Percentiles rank a stretch among this genome's conserved stretches.
Evolutionary conservation across 305 asterid genomes (phyloP).

Genomic region (Fraxinus xanthoxyloides): DNA sequence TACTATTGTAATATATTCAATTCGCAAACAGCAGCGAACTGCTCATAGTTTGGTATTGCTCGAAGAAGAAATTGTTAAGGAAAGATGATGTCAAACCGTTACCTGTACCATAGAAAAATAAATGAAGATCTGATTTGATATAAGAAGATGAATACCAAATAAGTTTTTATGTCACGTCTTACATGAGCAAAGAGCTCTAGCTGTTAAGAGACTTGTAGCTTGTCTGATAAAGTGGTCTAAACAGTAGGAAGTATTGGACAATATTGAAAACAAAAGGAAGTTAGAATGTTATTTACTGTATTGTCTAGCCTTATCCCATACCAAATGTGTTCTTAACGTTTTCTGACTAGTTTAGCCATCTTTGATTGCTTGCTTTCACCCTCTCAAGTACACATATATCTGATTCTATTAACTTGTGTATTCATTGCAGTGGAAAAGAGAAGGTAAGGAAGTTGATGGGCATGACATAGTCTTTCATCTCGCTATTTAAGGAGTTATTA

Average conservation of each 20-base stretch:
- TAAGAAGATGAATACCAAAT: background rate
- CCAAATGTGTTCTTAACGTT: background rate
- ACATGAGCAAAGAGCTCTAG: background rate
- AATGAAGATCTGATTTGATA: background rate
- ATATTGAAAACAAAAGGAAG: background rate
- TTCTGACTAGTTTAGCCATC: background rate
- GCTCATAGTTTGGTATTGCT: background rate
- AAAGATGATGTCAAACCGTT: background rate
- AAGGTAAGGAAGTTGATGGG: background rate
- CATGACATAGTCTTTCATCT: background rate
- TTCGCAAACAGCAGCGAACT: background rate
- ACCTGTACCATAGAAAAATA: background rate
- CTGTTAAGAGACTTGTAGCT: background rate
- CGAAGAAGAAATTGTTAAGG: background rate
- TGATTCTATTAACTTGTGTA: background rate
- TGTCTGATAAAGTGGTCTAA: background rate
- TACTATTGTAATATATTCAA: background rate
- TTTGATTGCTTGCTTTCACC: background rate
- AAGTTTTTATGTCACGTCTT: background rate
- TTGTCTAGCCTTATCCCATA: background rate
- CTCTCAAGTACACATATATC: background rate
- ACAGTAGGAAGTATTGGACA: background rate
- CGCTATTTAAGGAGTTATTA: background rate
- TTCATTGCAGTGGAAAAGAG: conserved; percentile 1
- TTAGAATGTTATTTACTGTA: background rate